Percentiles rank a stretch among this genome's conserved stretches.
Evolutionary conservation across 306 rosid genomes (phyloP).

Genomic region (Cucurbita ficifolia): DNA sequence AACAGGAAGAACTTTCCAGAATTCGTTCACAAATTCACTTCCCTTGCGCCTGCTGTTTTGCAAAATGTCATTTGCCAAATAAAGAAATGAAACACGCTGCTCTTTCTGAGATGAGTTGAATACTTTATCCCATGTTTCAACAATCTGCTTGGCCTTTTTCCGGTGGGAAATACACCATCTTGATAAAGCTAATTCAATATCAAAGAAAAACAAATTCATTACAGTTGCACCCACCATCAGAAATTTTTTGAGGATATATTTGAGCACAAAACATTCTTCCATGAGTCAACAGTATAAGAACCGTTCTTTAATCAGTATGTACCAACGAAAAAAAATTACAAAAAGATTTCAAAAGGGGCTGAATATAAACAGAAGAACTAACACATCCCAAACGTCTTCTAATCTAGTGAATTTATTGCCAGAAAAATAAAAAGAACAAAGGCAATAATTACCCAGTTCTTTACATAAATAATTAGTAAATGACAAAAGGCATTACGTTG

Average conservation of each 20-base stretch:
- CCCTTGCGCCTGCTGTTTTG: constrained; percentile 90
- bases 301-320: background rate
- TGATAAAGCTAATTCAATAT: constrained; percentile 56
- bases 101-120: constrained; percentile 73
- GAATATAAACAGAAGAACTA: background rate
- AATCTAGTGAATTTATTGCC: background rate
- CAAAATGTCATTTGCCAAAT: constrained; percentile 81
- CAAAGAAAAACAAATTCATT: constrained; percentile 27
- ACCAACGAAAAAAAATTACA: background rate
- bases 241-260: background rate
- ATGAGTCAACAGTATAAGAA: background rate
- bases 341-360: background rate
- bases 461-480: background rate
- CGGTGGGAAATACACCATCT: constrained; percentile 73
- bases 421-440: background rate
- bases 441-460: background rate
- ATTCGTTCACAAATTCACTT: constrained; percentile 81
- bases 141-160: constrained; percentile 62
- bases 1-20: constrained; percentile 83
- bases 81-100: constrained; percentile 53
- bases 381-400: background rate
- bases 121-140: constrained; percentile 75
- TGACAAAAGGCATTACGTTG: background rate
- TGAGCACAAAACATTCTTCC: constrained; percentile 1
- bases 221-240: background rate